Base-by-base conservation (phyloP, 2,329 filamentous ascomycete species). In the Dactylonectria macrodidyma region DNA sequence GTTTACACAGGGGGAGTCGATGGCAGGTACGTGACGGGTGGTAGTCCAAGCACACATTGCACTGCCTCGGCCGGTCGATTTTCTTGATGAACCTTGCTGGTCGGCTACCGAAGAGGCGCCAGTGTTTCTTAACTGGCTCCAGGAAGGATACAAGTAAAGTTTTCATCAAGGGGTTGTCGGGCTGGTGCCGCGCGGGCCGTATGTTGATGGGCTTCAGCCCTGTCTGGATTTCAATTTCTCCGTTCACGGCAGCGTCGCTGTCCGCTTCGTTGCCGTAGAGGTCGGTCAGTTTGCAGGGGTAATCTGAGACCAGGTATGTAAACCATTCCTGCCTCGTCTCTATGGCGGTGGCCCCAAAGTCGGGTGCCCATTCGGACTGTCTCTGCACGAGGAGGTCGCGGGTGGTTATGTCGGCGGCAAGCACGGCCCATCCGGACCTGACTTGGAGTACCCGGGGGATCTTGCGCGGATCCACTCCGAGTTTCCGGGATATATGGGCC, bases 251-350 rank as follows among this genome's bases (percentile, higher is more conserved):
- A n/a, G 30, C 10, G 38, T 68, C 48, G 36, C 56, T 59, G 24
- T 64, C 44, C 10, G 48, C 54, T 57, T 60, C 55, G n/a, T 67
- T 54, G 16, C 59, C 57, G 10, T 60, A 61, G 24, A 69, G 64
- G 51, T 66, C 63, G 36, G 16, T 48, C 30, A 69, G 61, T 33
- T 50, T 62, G 33, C 67, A 63, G 22, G 67, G 63, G 63, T 65
- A 67, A 7, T 63, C 41, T 47, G 50, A 22, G 50, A 69, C 60
- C 5, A 59, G 59, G 60, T 69, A 66, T 19, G 56, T 60, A 48
- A 67, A 66, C 67, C 64, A 65, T 34, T 64, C 66, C 61, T 55
- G 61, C n/a, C 64, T 68, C 7, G 61, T 65, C 47, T 72, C 64
- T 55, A 72, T 58, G 19, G 33, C 36, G 2, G 51, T 59, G 30